phyloP scores from a whole-genome alignment of 257 asterid genomes.

The Solanum pinnatisectum region DNA sequence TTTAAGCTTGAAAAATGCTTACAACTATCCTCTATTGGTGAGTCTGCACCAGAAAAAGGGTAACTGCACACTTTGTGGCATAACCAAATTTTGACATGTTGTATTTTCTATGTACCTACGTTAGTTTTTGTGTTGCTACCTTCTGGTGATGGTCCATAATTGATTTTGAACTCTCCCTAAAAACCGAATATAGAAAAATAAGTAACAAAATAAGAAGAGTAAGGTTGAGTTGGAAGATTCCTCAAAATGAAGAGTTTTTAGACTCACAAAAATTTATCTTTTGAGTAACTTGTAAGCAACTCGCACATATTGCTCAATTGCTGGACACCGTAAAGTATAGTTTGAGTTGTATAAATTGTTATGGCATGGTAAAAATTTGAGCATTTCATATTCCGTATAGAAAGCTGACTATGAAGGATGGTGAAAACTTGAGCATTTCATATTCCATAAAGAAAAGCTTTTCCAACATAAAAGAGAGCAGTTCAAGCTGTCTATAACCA shows the following conservation, averaged over 20 bases:
- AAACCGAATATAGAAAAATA: too few relatives aligned
- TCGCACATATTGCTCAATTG: background rate
- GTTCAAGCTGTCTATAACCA: background rate
- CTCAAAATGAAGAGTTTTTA: background rate
- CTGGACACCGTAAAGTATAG: background rate
- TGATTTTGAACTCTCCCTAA: background rate
- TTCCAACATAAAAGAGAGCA: background rate
- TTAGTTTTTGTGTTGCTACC: background rate
- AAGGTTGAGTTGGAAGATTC: background rate
- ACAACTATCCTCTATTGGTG: slow-evolving; percentile 7
- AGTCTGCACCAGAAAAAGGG: slow-evolving; percentile 43
- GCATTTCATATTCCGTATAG: too few relatives aligned
- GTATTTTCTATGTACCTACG: background rate
- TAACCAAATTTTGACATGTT: background rate
- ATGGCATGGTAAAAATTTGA: slow-evolving; percentile 28
- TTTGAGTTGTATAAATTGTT: background rate
- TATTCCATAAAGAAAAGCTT: slow-evolving; percentile 28
- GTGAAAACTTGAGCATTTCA: slow-evolving; percentile 56
- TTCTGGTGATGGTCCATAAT: background rate
- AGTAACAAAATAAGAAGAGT: background rate
- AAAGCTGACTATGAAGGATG: too few relatives aligned
- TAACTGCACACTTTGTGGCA: slow-evolving; percentile 6
- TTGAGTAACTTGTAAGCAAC: background rate
- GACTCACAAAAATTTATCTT: background rate
- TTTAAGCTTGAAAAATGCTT: background rate